A percentile compares a stretch with the other conserved stretches of the same genome.
Conservation (phyloP, 768 basidiomycete genomes). For the Mycena kentingensis region DNA sequence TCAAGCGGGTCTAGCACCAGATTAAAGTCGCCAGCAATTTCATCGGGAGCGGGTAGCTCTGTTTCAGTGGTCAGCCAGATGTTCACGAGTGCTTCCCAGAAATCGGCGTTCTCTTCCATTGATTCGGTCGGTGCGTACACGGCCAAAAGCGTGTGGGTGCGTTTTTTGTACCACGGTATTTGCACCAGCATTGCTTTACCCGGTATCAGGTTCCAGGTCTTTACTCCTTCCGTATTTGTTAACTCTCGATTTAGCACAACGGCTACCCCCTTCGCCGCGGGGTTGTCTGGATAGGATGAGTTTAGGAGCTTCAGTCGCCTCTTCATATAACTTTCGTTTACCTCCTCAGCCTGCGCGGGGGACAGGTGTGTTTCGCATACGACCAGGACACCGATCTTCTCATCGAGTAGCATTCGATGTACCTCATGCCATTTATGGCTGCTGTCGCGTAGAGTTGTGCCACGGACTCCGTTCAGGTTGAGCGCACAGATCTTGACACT, state of each 20-base stretch:
- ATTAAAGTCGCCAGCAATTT: constrained; percentile 8
- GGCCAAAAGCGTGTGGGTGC: constrained; percentile 11
- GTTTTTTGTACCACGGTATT: constrained; percentile 10
- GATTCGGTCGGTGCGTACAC: constrained; percentile 24
- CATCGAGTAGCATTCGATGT: constrained; percentile 10
- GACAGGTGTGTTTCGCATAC: constrained; percentile 3
- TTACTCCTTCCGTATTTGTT: background rate
- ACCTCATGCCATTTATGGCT: constrained; percentile 20
- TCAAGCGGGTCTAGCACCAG: constrained; percentile 8
- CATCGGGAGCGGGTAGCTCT: constrained; percentile 11
- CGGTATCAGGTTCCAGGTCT: constrained; percentile 7
- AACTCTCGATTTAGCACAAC: constrained; percentile 1
- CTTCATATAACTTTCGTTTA: background rate
- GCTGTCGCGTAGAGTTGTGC: background rate
- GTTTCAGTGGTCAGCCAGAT: background rate
- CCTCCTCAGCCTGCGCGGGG: background rate
- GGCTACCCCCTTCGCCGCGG: constrained; percentile 2
- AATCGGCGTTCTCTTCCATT: background rate
- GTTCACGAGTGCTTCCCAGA: constrained; percentile 16
- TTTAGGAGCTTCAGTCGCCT: background rate
- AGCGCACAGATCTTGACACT: constrained; percentile 2
- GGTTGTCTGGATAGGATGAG: background rate
- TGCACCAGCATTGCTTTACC: constrained; percentile 9
- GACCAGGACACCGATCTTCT: constrained; percentile 14
- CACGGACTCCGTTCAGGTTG: constrained; percentile 21